A percentile compares a stretch with the other conserved stretches of the same genome.
Conservation (phyloP, 108 stramenopile species). For the Craspedostauros australis region DNA sequence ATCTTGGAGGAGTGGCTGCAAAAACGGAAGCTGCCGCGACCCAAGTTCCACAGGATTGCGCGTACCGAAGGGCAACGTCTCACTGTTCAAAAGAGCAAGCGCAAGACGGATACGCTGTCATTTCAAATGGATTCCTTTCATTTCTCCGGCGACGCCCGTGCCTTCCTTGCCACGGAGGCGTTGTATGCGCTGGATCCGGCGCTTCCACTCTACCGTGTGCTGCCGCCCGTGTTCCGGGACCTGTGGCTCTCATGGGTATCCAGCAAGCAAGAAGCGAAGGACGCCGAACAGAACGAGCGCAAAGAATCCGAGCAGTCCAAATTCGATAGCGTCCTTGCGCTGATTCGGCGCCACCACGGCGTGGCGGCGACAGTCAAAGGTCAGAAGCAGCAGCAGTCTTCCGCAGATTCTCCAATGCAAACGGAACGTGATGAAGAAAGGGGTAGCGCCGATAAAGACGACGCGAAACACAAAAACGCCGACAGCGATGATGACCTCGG, state of each 20-base stretch:
- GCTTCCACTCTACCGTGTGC: conserved; percentile 46
- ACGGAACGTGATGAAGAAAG: conserved; percentile 7
- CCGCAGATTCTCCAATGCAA: too few species aligned
- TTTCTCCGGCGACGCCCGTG: conserved; percentile 13
- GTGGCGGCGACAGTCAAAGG: too few species aligned
- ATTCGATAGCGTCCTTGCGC: conserved; percentile 26
- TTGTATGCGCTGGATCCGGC: conserved; percentile 53
- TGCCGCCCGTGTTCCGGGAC: conserved; percentile 51
- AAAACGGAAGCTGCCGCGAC: conserved; percentile 42
- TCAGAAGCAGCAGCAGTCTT: too few species aligned
- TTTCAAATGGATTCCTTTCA: conserved; percentile 16
- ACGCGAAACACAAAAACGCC: not conserved
- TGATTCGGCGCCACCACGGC: too few species aligned
- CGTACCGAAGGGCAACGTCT: conserved; percentile 24
- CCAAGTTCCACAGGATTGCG: conserved; percentile 37
- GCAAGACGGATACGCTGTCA: conserved; percentile 4
- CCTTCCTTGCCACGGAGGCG: conserved; percentile 52
- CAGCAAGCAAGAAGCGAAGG: conserved; percentile 21
- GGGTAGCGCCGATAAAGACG: not conserved
- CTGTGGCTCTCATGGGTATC: conserved; percentile 66
- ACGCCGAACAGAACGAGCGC: conserved; percentile 7
- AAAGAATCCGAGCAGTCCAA: conserved; percentile 16
- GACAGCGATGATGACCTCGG: not conserved
- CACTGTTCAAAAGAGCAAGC: not conserved
- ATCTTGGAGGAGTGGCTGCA: conserved; percentile 48